A percentile compares a stretch with the other conserved stretches of the same genome.
phyloP scores from a whole-genome alignment of 768 basidiomycete species.

The Pisolithus sp. region DNA sequence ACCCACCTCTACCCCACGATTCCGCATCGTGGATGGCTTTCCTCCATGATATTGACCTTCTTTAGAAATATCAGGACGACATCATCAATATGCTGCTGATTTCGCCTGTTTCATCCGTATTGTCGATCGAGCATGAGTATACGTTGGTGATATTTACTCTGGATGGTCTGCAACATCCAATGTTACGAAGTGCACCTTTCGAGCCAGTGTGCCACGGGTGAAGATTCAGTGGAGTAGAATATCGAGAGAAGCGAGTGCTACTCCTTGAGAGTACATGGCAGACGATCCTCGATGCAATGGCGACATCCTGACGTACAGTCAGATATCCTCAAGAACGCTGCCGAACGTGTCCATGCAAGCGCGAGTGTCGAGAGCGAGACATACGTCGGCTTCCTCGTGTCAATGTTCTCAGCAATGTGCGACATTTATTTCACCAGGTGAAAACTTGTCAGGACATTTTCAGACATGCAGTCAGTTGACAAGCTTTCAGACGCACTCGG shows the following conservation, averaged over 20 bases:
- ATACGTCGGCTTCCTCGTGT: too few species aligned
- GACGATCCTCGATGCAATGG: not conserved
- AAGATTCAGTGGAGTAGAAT: slow-evolving; percentile 25
- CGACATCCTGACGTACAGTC: slow-evolving; percentile 7
- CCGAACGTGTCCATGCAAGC: slow-evolving; percentile 29
- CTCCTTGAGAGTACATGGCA: slow-evolving; percentile 33
- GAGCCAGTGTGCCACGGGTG: slow-evolving; percentile 13
- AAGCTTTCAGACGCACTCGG: slow-evolving; percentile 3
- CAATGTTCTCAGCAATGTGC: slow-evolving; percentile 48
- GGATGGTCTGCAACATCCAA: slow-evolving; percentile 49
- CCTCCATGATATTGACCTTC: slow-evolving; percentile 1
- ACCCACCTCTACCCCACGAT: slow-evolving; percentile 58
- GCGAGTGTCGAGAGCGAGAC: too few species aligned
- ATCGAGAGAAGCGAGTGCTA: slow-evolving; percentile 29
- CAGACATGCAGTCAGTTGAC: not conserved
- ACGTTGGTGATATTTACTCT: slow-evolving; percentile 49
- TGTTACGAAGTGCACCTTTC: slow-evolving; percentile 33
- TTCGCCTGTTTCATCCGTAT: slow-evolving; percentile 40
- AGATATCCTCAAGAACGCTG: slow-evolving; percentile 45
- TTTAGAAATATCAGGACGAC: slow-evolving; percentile 39
- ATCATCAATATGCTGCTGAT: slow-evolving; percentile 52
- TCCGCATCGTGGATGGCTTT: slow-evolving; percentile 50
- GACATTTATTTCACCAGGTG: slow-evolving; percentile 41
- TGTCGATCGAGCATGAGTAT: slow-evolving; percentile 56
- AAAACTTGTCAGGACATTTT: slow-evolving; percentile 2